phyloP scores from a whole-genome alignment of 2,329 filamentous ascomycete species.

The Fusarium bactridioides region DNA sequence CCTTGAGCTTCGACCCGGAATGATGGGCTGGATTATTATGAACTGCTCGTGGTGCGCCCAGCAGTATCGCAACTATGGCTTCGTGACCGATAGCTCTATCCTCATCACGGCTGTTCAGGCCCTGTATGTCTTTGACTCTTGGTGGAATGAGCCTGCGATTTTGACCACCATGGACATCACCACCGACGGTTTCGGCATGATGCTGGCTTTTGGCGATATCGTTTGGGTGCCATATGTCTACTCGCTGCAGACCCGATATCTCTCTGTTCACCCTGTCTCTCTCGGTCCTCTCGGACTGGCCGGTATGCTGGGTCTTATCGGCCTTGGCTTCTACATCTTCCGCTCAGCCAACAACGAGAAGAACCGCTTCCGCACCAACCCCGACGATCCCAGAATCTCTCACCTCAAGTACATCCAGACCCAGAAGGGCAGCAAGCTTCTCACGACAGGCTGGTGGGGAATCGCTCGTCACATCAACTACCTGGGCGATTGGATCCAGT shows the following conservation, averaged over 20 bases:
- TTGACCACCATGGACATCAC: conserved; percentile 95
- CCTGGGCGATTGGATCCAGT: conserved; percentile 92
- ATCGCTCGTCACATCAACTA: conserved; percentile 94
- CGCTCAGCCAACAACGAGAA: conserved; percentile 94
- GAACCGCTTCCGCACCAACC: conserved; percentile 90
- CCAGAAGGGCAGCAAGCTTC: conserved; percentile 78
- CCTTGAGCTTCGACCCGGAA: conserved; percentile 88
- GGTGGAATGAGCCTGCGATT: conserved; percentile 88
- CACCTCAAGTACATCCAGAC: conserved; percentile 90
- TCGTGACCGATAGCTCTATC: conserved; percentile 84
- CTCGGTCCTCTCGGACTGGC: conserved; percentile 74
- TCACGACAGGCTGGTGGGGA: conserved; percentile 94
- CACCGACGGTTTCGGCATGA: conserved; percentile 92
- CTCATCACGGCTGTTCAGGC: conserved; percentile 80
- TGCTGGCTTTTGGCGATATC: conserved; percentile 92
- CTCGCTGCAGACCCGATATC: conserved; percentile 83
- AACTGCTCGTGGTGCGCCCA: conserved; percentile 86
- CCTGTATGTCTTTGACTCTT: conserved; percentile 83
- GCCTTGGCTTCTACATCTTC: conserved; percentile 87
- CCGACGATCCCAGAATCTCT: conserved; percentile 77
- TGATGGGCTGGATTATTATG: conserved; percentile 88
- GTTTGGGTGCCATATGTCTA: conserved; percentile 95
- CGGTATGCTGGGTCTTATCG: conserved; percentile 72
- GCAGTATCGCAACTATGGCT: conserved; percentile 86
- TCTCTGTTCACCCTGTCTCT: conserved; percentile 81